Percentiles rank a stretch among this genome's conserved stretches.
Conservation (phyloP, 306 rosid species). For the Vigna angularis region DNA sequence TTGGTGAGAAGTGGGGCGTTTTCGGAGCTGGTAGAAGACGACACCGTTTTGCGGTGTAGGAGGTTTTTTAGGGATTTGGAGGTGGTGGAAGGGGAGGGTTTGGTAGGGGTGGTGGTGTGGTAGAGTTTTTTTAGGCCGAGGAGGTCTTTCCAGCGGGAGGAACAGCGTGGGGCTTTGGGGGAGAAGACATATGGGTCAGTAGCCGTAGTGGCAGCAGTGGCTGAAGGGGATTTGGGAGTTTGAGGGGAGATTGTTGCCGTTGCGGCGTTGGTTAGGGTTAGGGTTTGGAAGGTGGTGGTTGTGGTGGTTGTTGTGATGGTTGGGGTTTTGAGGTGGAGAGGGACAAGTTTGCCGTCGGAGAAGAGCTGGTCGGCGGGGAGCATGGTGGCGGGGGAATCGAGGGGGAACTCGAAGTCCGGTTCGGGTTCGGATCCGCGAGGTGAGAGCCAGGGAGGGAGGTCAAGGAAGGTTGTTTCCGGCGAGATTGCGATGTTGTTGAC, state of each 20-base stretch:
- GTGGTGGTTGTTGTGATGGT: conserved; percentile 22
- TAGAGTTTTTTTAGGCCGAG: conserved; percentile 77
- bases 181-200: conserved; percentile 76
- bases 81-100: conserved; percentile 43
- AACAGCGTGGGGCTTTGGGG: conserved; percentile 97
- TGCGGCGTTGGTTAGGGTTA: neutral
- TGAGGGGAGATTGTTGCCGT: conserved; percentile 31
- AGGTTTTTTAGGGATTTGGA: conserved; percentile 66
- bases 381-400: conserved; percentile 79
- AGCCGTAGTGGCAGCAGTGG: conserved; percentile 19
- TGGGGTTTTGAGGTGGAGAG: conserved; percentile 54
- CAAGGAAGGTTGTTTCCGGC: conserved; percentile 65
- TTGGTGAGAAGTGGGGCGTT: conserved; percentile 41
- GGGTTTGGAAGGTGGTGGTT: conserved; percentile 60
- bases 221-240: conserved; percentile 26
- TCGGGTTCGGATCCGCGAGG: conserved; percentile 50
- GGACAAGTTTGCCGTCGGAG: conserved; percentile 88
- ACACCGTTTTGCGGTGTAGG: conserved; percentile 68
- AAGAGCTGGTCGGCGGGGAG: conserved; percentile 95
- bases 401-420: conserved; percentile 87
- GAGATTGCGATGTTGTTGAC: conserved; percentile 80
- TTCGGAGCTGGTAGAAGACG: conserved; percentile 50
- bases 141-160: conserved; percentile 92
- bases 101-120: conserved; percentile 37
- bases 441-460: conserved; percentile 67